Base-by-base conservation (phyloP, 2,329 filamentous ascomycete genomes). In the Colletotrichum truncatum region DNA sequence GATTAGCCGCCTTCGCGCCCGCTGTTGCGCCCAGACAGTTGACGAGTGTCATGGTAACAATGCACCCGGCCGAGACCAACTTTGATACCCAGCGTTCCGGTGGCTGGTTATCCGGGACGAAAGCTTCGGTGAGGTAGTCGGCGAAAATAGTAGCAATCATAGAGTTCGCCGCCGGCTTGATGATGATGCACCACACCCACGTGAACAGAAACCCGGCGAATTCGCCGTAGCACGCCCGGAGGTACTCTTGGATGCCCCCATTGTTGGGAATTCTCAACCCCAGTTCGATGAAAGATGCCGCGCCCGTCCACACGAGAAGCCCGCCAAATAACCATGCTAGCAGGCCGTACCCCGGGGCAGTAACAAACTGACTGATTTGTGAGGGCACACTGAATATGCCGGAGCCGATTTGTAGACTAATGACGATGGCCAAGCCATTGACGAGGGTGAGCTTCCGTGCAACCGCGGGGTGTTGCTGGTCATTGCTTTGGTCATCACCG, bases 371-470 rank as follows among this genome's bases (percentile, higher is more conserved):
- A 64, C 78, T 76, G 36, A 83, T 77, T 57, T 79, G 76, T 16
- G 78, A 74, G 6, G 81, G 81, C 4, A 79, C 77, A 10, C 80
- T 79, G 69, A 84, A 84, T 36, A 84, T 82, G 8, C 82, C 82
- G 9, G 78, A 80, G 6, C 82, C 82, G 62, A 84, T 82, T 70
- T 83, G 80, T 8, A 83, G 72, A 38, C 80, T 76, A 61, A 84
- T 76, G n/a, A 84, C 75, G 14, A 83, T 74, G 21, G 79, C 77
- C 62, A 84, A 75, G 53, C 74, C 70, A 58, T 76, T 73, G 30
- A 74, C 55, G 26, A 68, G 63, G 18, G 70, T 75, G 30, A 74
- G 59, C 52, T 68, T 68, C 2, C 32, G 32, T 38, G 65, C 34
- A 11, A 28, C 18, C 30, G 45, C 56, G 30, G 53, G 60, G 38